Evolutionary conservation across 1,139 yeast species (phyloP).

Genomic region (Candida labiduridarum): DNA sequence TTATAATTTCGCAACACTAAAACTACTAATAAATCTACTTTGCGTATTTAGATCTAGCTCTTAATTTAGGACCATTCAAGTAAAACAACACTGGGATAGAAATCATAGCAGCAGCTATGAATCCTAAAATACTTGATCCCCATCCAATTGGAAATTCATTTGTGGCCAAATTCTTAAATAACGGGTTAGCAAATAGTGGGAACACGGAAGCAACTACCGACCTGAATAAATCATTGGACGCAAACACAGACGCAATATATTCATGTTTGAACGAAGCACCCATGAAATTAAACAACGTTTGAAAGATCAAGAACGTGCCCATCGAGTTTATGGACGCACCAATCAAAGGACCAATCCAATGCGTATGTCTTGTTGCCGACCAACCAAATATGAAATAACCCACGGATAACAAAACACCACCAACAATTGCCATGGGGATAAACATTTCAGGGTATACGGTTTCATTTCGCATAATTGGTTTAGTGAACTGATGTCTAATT

Average conservation of each 20-base stretch:
- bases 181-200: slow-evolving; percentile 39
- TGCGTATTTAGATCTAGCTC: slow-evolving; percentile 53
- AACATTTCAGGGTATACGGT: slow-evolving; percentile 61
- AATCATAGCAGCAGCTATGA: slow-evolving; percentile 56
- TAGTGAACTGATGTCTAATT: slow-evolving; percentile 22
- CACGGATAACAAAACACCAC: slow-evolving; percentile 30
- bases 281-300: slow-evolving; percentile 50
- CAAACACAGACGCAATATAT: slow-evolving; percentile 35
- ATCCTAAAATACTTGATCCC: slow-evolving; percentile 63
- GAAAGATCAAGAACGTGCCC: slow-evolving; percentile 35
- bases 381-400: slow-evolving; percentile 38
- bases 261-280: slow-evolving; percentile 56
- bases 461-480: slow-evolving; percentile 35
- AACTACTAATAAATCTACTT: slow-evolving; percentile 8
- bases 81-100: slow-evolving; percentile 62
- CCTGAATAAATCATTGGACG: slow-evolving; percentile 32
- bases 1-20: slow-evolving; percentile 1
- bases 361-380: slow-evolving; percentile 29
- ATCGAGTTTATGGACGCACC: slow-evolving; percentile 30
- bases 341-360: slow-evolving; percentile 36
- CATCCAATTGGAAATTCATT: slow-evolving; percentile 55
- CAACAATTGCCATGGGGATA: slow-evolving; percentile 49
- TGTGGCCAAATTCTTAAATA: slow-evolving; percentile 44
- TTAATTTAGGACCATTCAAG: slow-evolving; percentile 30
- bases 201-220: slow-evolving; percentile 31